These are phyloP conservation scores for Tulasnella sp. DNA, from an alignment of 768 basidiomycete genomes.

Conservation along the genomic window DNA sequence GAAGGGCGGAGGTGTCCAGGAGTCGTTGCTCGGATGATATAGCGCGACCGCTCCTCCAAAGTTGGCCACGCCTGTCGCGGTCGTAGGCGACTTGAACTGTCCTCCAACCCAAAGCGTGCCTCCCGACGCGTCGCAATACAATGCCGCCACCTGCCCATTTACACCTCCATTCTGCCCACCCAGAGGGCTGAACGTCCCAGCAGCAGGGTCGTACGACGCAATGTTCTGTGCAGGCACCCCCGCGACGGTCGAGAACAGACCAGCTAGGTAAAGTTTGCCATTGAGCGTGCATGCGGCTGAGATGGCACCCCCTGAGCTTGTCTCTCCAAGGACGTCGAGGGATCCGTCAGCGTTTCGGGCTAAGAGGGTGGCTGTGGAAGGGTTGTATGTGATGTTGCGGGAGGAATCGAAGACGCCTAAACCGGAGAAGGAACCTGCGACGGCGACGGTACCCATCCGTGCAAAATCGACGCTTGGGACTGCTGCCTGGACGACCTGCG, in stretches of 20 bases:
- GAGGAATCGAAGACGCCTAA: constrained; percentile 57
- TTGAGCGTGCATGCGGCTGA: constrained; percentile 58
- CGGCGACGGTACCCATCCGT: constrained; percentile 84
- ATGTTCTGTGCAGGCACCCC: constrained; percentile 54
- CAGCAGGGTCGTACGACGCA: constrained; percentile 57
- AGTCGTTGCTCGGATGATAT: constrained; percentile 48
- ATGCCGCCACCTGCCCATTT: constrained; percentile 56
- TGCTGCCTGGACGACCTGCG: constrained; percentile 21
- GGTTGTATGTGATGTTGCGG: constrained; percentile 46
- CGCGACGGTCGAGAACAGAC: constrained; percentile 66
- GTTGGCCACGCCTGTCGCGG: constrained; percentile 46
- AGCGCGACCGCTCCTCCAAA: constrained; percentile 41
- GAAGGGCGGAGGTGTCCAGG: constrained; percentile 76
- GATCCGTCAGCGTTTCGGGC: constrained; percentile 53
- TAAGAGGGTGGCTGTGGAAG: constrained; percentile 59
- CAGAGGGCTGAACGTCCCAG: constrained; percentile 48
- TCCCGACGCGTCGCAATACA: constrained; percentile 64
- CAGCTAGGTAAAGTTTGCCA: constrained; percentile 66
- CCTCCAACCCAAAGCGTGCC: constrained; percentile 72
- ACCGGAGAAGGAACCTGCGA: constrained; percentile 82
- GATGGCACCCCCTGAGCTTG: constrained; percentile 70
- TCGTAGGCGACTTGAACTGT: constrained; percentile 33
- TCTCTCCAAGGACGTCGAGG: constrained; percentile 59
- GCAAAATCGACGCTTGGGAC: constrained; percentile 54
- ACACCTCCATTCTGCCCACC: constrained; percentile 46